phyloP scores from a whole-genome alignment of 306 rosid genomes.

The Vachellia pachyceras region DNA sequence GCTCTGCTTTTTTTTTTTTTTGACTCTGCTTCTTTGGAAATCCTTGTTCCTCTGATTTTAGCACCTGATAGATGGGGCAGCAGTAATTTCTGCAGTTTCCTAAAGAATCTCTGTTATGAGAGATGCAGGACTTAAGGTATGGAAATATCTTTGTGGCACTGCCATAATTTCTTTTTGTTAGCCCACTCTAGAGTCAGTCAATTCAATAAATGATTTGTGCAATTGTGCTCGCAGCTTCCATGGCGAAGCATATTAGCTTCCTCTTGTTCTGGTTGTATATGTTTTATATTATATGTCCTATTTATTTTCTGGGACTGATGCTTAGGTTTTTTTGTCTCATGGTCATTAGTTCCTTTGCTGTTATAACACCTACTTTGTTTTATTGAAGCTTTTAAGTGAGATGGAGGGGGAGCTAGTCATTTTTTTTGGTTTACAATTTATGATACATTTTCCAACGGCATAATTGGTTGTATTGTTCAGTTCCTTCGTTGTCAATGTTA shows the following conservation, averaged over 20 bases:
- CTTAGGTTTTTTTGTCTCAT: background rate
- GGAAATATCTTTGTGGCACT: conserved; percentile 33
- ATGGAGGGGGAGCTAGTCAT: background rate
- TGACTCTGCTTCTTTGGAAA: background rate
- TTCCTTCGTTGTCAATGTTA: background rate
- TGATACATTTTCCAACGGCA: background rate
- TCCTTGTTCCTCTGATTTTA: conserved; percentile 7
- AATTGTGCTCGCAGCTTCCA: background rate
- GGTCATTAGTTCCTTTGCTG: conserved; percentile 11
- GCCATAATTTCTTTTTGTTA: conserved; percentile 19
- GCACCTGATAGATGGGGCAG: conserved; percentile 12
- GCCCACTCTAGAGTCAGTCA: conserved; percentile 6
- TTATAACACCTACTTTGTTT: background rate
- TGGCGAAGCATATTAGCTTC: background rate
- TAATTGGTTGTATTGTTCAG: background rate
- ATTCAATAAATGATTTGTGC: conserved; percentile 12
- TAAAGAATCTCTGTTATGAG: conserved; percentile 16
- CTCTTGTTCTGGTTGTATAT: conserved; percentile 5
- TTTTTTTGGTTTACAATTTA: background rate
- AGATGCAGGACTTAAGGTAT: conserved; percentile 41
- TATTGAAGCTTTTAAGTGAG: background rate
- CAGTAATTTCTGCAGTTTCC: background rate
- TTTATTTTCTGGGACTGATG: background rate
- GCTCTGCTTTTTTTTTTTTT: background rate
- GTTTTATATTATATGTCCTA: conserved; percentile 7